Evolutionary conservation across 371 early-diverging fungal species (phyloP).

Genomic region (Spraguea lophii): DNA sequence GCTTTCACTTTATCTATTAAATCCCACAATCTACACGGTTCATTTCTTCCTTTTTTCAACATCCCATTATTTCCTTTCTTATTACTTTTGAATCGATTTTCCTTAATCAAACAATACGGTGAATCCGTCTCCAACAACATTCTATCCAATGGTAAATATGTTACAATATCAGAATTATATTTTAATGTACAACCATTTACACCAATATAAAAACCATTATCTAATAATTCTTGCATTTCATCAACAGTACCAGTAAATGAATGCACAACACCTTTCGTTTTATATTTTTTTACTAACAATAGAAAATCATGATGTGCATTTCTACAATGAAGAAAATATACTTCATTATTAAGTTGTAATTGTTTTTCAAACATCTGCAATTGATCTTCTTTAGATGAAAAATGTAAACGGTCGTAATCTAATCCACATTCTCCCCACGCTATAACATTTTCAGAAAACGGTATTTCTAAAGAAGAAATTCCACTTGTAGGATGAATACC

Average conservation of each 20-base stretch:
- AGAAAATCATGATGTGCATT: conserved; percentile 46
- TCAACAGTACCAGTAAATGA: conserved; percentile 64
- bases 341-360: conserved; percentile 29
- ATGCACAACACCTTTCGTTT: conserved; percentile 62
- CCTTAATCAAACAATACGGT: conserved; percentile 64
- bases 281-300: conserved; percentile 34
- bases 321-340: conserved; percentile 49
- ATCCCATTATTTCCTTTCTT: no score
- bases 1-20: no score
- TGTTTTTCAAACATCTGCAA: conserved; percentile 44
- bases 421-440: conserved; percentile 51
- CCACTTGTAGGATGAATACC: conserved; percentile 39
- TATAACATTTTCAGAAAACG: conserved; percentile 54
- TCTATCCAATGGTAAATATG: conserved; percentile 57
- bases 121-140: conserved; percentile 70
- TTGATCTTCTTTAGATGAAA: conserved; percentile 45
- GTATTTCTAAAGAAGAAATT: neutral
- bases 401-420: conserved; percentile 48
- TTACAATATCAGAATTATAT: conserved; percentile 58
- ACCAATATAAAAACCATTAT: conserved; percentile 68
- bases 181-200: conserved; percentile 84
- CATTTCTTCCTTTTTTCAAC: no score
- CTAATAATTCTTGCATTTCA: conserved; percentile 53
- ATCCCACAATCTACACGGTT: no score
- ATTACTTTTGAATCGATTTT: no score